A percentile compares a stretch with the other conserved stretches of the same genome.
phyloP scores from a whole-genome alignment of 371 early-diverging fungal genomes.

The Phascolomyces articulosus region DNA sequence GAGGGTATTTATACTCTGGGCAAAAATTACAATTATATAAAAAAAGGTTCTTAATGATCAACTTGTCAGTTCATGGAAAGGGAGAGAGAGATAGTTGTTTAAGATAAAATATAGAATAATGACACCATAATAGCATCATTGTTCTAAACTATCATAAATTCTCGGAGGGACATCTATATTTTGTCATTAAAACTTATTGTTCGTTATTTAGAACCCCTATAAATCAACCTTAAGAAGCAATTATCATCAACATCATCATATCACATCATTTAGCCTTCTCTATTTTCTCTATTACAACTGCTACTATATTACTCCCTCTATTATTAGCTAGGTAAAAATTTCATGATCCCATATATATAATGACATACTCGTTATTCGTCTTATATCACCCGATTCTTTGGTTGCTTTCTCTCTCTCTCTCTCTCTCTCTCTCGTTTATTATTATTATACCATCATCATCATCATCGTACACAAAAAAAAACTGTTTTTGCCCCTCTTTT shows the following conservation, averaged over 20 bases:
- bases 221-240: not conserved
- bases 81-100: not conserved
- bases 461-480: not conserved
- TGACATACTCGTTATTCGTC: no score
- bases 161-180: not conserved
- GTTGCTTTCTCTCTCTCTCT: no score
- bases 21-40: no score
- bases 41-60: not conserved
- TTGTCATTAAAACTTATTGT: slow-evolving; percentile 11
- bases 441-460: not conserved
- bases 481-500: no score
- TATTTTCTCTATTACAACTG: no score
- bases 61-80: not conserved
- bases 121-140: slow-evolving; percentile 16
- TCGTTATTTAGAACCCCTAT: not conserved
- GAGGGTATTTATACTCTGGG: slow-evolving; percentile 11
- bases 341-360: no score
- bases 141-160: not conserved
- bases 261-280: no score
- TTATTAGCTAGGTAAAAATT: no score
- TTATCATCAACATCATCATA: not conserved
- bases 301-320: no score
- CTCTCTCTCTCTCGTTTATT: no score
- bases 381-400: no score
- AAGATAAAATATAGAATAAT: no score